phyloP scores from a whole-genome alignment of 495 filamentous ascomycete genomes.

The Aspergillus ellipticus region DNA sequence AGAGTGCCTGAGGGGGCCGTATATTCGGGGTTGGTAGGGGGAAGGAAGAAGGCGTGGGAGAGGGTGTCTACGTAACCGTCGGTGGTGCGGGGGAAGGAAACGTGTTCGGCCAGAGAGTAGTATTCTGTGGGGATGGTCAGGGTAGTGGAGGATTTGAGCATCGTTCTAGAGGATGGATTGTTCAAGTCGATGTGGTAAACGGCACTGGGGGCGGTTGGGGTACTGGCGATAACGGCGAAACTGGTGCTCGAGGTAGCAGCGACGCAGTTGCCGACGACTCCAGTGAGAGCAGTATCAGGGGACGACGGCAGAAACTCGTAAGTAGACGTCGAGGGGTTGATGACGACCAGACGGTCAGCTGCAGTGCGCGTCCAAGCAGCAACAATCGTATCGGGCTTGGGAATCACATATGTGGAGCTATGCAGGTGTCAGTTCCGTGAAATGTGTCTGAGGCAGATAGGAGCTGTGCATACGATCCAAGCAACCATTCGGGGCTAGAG shows the following conservation, averaged over 20 bases:
- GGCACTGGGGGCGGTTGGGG: constrained; percentile 8
- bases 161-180: neutral
- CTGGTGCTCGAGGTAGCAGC: constrained; percentile 17
- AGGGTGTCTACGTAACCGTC: neutral
- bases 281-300: constrained; percentile 18
- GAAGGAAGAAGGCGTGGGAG: constrained; percentile 38
- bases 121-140: constrained; percentile 16
- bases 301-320: constrained; percentile 21
- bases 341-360: constrained; percentile 20
- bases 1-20: constrained; percentile 19
- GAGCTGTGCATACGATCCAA: constrained; percentile 32
- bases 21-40: constrained; percentile 42
- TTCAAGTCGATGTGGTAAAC: neutral
- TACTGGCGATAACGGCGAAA: constrained; percentile 21
- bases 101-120: neutral
- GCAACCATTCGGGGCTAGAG: constrained; percentile 32
- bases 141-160: neutral
- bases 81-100: neutral
- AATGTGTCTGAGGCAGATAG: neutral
- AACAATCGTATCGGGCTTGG: constrained; percentile 34
- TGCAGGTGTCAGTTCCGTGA: neutral
- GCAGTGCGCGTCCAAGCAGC: constrained; percentile 27
- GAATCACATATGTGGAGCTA: constrained; percentile 34
- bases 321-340: constrained; percentile 16
- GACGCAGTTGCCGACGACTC: constrained; percentile 12